These are phyloP conservation scores for Trapa bicornis DNA, from an alignment of 345 rosid species.

Conservation along the genomic window DNA sequence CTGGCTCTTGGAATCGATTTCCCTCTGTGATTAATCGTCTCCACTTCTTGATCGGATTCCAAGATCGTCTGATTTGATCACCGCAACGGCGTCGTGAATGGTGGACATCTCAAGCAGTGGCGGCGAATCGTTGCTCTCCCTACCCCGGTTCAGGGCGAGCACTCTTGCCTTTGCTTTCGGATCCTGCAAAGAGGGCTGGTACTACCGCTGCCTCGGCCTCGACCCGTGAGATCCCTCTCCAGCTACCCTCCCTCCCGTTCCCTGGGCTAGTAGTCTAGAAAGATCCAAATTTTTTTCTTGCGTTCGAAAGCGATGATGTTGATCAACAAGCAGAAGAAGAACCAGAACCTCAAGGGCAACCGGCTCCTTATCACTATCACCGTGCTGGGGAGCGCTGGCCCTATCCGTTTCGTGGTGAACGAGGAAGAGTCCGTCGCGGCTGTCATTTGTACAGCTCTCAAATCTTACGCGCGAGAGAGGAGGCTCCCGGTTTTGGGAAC, in stretches of 20 bases:
- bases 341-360: conserved; percentile 46
- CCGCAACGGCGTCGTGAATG: conserved; percentile 55
- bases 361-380: conserved; percentile 65
- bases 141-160: conserved; percentile 74
- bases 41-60: background rate
- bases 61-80: background rate
- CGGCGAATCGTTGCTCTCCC: conserved; percentile 68
- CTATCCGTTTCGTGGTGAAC: conserved; percentile 79
- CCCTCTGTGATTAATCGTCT: background rate
- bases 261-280: background rate
- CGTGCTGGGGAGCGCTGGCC: conserved; percentile 90
- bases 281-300: background rate
- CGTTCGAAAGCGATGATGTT: conserved; percentile 30
- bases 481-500: conserved; percentile 88
- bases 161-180: conserved; percentile 67
- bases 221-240: conserved; percentile 48
- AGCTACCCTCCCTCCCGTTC: background rate
- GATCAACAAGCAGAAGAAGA: conserved; percentile 84
- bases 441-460: conserved; percentile 71
- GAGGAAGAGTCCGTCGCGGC: conserved; percentile 66
- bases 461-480: conserved; percentile 87
- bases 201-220: conserved; percentile 92
- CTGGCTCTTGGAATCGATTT: background rate
- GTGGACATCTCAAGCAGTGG: conserved; percentile 58
- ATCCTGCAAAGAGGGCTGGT: conserved; percentile 99